A percentile compares a stretch with the other conserved stretches of the same genome.
phyloP scores from a whole-genome alignment of 2,329 filamentous ascomycete genomes.

The Clonostachys rhizophaga region DNA sequence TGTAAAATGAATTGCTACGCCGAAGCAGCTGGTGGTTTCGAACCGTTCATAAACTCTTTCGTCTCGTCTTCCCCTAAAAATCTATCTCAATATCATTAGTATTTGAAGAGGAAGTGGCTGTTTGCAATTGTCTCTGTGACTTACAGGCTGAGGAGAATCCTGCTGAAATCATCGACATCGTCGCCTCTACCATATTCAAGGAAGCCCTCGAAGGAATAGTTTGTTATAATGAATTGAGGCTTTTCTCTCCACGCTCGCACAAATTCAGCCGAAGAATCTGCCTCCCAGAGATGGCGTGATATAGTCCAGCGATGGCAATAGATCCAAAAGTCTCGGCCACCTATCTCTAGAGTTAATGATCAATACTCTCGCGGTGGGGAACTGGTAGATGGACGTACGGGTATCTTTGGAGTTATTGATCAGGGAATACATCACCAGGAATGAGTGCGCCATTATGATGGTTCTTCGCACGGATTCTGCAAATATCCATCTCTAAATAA shows the following conservation, averaged over 20 bases:
- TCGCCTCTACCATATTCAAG: slow-evolving; percentile 15
- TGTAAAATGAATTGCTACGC: too few species aligned
- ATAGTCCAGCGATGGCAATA: slow-evolving; percentile 22
- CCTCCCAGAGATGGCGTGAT: slow-evolving; percentile 20
- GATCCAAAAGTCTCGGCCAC: slow-evolving; percentile 5
- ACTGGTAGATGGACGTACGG: not conserved
- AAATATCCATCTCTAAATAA: slow-evolving; percentile 23
- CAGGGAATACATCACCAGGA: slow-evolving; percentile 16
- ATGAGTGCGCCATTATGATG: slow-evolving; percentile 19
- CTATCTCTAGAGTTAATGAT: not conserved
- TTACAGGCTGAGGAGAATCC: slow-evolving; percentile 12
- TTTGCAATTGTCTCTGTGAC: not conserved
- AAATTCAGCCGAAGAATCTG: slow-evolving; percentile 17
- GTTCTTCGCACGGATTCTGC: slow-evolving; percentile 23
- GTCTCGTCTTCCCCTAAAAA: not conserved
- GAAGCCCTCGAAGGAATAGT: slow-evolving; percentile 17
- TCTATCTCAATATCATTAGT: not conserved
- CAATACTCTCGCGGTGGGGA: not conserved
- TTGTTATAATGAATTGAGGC: slow-evolving; percentile 11
- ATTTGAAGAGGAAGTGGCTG: too few species aligned
- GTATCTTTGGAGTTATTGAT: slow-evolving; percentile 11
- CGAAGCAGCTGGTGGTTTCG: too few species aligned
- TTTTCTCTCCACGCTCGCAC: slow-evolving; percentile 13
- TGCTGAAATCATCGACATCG: slow-evolving; percentile 21
- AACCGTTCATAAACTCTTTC: not conserved